Conservation (phyloP, 495 filamentous ascomycete species). For the Aspergillus campestris region DNA sequence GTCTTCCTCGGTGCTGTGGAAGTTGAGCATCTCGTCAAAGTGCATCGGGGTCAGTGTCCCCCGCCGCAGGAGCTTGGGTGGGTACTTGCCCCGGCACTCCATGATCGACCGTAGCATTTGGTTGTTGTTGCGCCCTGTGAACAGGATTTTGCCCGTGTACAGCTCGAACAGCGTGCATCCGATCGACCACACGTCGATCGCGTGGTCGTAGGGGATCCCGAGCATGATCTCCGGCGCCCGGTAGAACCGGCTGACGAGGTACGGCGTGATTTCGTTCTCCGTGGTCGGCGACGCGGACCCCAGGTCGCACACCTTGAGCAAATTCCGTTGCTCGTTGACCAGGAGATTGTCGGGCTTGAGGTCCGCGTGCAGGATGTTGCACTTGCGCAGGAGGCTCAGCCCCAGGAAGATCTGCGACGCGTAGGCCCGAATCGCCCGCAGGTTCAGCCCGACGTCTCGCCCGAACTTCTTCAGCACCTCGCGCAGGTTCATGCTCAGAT, state of each 20-base stretch:
- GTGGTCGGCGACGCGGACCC: constrained; percentile 85
- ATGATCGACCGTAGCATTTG: constrained; percentile 94
- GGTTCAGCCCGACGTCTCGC: constrained; percentile 83
- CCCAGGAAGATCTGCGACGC: constrained; percentile 92
- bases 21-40: constrained; percentile 83
- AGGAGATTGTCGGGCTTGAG: constrained; percentile 96
- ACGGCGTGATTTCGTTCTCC: constrained; percentile 86
- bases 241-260: constrained; percentile 94
- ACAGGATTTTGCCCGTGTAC: constrained; percentile 95
- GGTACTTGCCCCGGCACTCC: constrained; percentile 92
- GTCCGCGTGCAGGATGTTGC: constrained; percentile 90
- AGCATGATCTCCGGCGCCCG: constrained; percentile 94
- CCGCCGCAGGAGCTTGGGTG: constrained; percentile 73
- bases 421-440: constrained; percentile 77
- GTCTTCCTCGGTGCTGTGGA: constrained; percentile 79
- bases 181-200: constrained; percentile 95
- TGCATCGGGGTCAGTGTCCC: constrained; percentile 65
- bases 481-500: constrained; percentile 82
- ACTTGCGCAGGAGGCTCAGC: constrained; percentile 74
- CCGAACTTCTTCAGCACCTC: constrained; percentile 96
- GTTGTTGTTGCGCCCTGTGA: constrained; percentile 92
- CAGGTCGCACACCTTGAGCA: constrained; percentile 91
- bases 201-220: constrained; percentile 88
- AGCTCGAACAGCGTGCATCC: constrained; percentile 95
- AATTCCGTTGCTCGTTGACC: constrained; percentile 73